Percentiles rank a stretch among this genome's conserved stretches.
These are phyloP conservation scores for Ophiostoma tasmaniense DNA, from an alignment of 2,329 filamentous ascomycete species.

Conservation along the genomic window DNA sequence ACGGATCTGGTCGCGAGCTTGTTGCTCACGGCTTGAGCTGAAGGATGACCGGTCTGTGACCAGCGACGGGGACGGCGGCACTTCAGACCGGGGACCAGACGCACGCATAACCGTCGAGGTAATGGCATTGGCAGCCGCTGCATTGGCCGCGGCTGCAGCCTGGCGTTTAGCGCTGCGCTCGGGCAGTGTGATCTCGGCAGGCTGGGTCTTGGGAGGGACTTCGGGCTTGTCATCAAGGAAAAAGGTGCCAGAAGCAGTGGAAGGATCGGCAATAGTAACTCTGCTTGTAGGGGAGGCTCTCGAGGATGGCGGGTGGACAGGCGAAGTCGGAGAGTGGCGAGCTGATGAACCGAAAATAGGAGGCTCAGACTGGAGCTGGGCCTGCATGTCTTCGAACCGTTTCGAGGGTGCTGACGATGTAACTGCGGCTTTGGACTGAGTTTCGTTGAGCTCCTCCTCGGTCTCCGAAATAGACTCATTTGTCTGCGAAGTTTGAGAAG, in stretches of 20 bases:
- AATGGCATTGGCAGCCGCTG: constrained; percentile 25
- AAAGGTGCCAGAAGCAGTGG: constrained; percentile 26
- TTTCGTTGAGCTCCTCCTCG: constrained; percentile 28
- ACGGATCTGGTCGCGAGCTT: constrained; percentile 1
- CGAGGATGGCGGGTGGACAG: constrained; percentile 23
- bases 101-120: not conserved
- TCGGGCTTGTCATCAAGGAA: constrained; percentile 31
- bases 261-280: constrained; percentile 22
- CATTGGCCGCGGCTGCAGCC: constrained; percentile 7
- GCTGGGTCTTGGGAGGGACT: constrained; percentile 26
- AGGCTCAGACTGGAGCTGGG: constrained; percentile 14
- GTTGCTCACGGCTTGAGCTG: constrained; percentile 9
- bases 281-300: constrained; percentile 13
- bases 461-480: constrained; percentile 37
- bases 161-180: constrained; percentile 21
- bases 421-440: not conserved
- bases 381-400: constrained; percentile 16
- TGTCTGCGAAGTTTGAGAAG: constrained; percentile 12
- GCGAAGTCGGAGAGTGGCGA: constrained; percentile 20
- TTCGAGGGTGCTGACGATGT: not conserved
- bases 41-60: not conserved
- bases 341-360: constrained; percentile 23
- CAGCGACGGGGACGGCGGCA: constrained; percentile 9
- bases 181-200: constrained; percentile 10
- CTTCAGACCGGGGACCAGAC: constrained; percentile 4